Base-by-base conservation (phyloP, 208 protist genomes). In the Trypanosoma brucei region DNA sequence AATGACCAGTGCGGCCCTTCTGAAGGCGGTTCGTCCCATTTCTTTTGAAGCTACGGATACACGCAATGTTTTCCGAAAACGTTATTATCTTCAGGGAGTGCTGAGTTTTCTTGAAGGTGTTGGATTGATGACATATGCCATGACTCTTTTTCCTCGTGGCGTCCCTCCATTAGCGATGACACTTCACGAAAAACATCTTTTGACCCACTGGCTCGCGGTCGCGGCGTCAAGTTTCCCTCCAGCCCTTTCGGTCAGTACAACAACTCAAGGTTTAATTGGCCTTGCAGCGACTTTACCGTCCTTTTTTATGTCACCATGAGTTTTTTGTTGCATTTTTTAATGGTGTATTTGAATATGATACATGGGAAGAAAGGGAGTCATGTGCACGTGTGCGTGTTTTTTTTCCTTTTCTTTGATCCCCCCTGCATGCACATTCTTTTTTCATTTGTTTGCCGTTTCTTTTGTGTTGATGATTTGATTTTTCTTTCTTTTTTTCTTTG, bases 251-350 rank as follows among this genome's bases (percentile, higher is more conserved):
- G 52, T 90, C 13, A 74, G 73, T 53, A 67, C 48, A 55, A 83
- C 77, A 7, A 76, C 73, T 39, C 88, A 90, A 66, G 88, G 88
- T 62, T 66, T 90, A 36, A 55, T 94, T 48, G 88, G 88, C 38
- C 63, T 94, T 55, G 34, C 86, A 30, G 78, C 84, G 54, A 79
- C 77, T 45, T 44, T 88, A 31, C 88, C 88, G 6, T 64, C 42
- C 3, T 55, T 60, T 22, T 48, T 63, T 35, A 37, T 59, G 33
- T 59, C 46, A 7, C 54, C 38, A 11, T 64, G 58, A 65, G 13
- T 33, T 56, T 37, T 34, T 42, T 33, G 9, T 60, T 46, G 34
- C 40, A 6, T 40, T 33, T 3, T 60, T 22, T 22, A 22, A 22
- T 22, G 0, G 22, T 22, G 22, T 22, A 22, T 22, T 22, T 22